phyloP scores from a whole-genome alignment of 2,329 filamentous ascomycete genomes.

The Colletotrichum spinosum region DNA sequence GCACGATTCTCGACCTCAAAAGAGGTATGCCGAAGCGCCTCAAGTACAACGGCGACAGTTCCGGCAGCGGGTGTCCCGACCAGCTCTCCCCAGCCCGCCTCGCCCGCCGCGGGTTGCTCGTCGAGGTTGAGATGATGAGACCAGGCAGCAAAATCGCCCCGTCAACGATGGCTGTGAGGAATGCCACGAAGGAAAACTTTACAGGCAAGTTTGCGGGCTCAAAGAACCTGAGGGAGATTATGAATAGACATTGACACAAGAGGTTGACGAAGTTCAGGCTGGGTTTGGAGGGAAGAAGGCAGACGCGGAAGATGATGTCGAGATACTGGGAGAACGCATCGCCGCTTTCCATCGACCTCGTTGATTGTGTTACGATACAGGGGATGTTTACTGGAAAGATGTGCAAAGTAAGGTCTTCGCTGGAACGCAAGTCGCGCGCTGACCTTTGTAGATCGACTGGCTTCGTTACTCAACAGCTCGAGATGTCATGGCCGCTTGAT shows the following conservation, averaged over 20 bases:
- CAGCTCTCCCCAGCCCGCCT: slow-evolving; percentile 35
- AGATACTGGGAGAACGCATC: slow-evolving; percentile 55
- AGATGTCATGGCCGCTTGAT: slow-evolving; percentile 69
- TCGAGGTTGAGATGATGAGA: slow-evolving; percentile 22
- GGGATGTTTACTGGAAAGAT: slow-evolving; percentile 52
- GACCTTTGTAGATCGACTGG: slow-evolving; percentile 69
- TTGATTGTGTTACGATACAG: slow-evolving; percentile 55
- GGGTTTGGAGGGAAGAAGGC: slow-evolving; percentile 42
- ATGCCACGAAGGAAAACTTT: slow-evolving; percentile 31
- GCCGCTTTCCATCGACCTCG: slow-evolving; percentile 52
- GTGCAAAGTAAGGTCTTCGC: slow-evolving; percentile 25
- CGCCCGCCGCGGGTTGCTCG: slow-evolving; percentile 28
- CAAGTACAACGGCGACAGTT: slow-evolving; percentile 1
- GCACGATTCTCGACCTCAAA: slow-evolving; percentile 65
- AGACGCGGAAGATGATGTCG: slow-evolving; percentile 54
- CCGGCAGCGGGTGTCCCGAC: slow-evolving; percentile 11
- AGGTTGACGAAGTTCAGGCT: slow-evolving; percentile 27
- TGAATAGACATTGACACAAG: slow-evolving; percentile 22
- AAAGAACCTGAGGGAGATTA: slow-evolving; percentile 23
- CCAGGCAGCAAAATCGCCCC: background rate
- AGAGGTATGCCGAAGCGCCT: slow-evolving; percentile 48
- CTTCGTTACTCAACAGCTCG: slow-evolving; percentile 72
- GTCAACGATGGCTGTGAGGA: slow-evolving; percentile 19
- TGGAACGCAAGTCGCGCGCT: background rate
- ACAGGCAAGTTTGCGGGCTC: slow-evolving; percentile 33